Base-by-base conservation (phyloP, 768 basidiomycete genomes). In the Lentinula detonsa region DNA sequence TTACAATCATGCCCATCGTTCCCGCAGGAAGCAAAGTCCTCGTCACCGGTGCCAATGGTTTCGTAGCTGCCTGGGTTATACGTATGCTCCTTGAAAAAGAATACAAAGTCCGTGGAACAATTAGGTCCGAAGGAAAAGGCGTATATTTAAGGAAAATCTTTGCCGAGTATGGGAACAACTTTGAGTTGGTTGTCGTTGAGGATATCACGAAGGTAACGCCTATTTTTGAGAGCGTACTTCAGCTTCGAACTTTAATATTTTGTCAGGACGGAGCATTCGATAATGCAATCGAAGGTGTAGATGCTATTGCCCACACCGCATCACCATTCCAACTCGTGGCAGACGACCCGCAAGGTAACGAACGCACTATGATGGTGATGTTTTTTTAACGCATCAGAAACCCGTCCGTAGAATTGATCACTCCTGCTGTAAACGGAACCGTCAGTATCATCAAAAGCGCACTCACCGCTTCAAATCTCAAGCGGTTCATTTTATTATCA, bases 341-440 rank as follows among this genome's bases (percentile, higher is more conserved):
- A 3, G 65, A 65, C 15, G 61, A 68, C 57, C 73, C 76, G 3
- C 63, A 72, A 13, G 68, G 72, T 73, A 51, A 31, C 18, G 16
- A 35, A 5, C 5, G 5, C 46, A 18, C 23, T 35, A 35, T 40
- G n/a, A 34, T 8, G 15, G 39, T 45, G 28, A 28, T 28, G 28
- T 6, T 21, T 46, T 33, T 11, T 60, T 51, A 35, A 39, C 31
- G 8, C 11, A 18, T 39, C 16, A 16, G 13, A 35, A 33, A 18
- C 7, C 21, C 11, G 46, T 49, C 4, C 6, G 21, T 18, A 87
- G 86, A 89, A 62, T 65, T 90, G 42, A 84, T 91, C 63, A 71
- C 69, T 16, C 91, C 92, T 5, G 91, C 91, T 28, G 81, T 93
- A 3, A 73, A 83, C 2, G 91, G 91, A 1, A 93, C 91, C 0